A percentile compares a stretch with the other conserved stretches of the same genome.
These are phyloP conservation scores for Clonostachys chloroleuca DNA, from an alignment of 2,329 filamentous ascomycete species.

Conservation along the genomic window DNA sequence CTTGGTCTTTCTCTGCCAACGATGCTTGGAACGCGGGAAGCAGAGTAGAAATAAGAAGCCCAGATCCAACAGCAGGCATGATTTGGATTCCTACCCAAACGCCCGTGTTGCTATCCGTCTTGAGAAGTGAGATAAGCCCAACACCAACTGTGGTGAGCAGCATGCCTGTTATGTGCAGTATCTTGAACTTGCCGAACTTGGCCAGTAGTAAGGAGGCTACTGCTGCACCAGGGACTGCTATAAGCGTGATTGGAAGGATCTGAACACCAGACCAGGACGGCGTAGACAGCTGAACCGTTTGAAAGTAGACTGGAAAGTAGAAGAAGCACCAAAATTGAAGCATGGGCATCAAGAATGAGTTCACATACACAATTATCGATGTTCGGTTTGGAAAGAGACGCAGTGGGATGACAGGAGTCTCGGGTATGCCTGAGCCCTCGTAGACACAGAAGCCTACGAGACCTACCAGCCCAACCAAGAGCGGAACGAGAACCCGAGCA, in stretches of 20 bases:
- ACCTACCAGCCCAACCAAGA: slow-evolving; percentile 30
- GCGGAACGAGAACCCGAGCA: slow-evolving; percentile 12
- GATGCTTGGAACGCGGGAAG: slow-evolving; percentile 36
- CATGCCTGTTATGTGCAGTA: slow-evolving; percentile 27
- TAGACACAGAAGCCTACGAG: slow-evolving; percentile 18
- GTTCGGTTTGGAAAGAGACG: slow-evolving; percentile 13
- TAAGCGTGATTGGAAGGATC: slow-evolving; percentile 21
- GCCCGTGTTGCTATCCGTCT: slow-evolving; percentile 17
- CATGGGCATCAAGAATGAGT: slow-evolving; percentile 13
- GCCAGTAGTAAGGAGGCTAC: slow-evolving; percentile 19
- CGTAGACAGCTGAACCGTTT: slow-evolving; percentile 25
- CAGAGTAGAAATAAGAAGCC: slow-evolving; percentile 33
- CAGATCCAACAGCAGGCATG: slow-evolving; percentile 30
- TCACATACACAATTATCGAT: slow-evolving; percentile 12
- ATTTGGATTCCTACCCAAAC: slow-evolving; percentile 34
- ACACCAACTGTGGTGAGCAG: slow-evolving; percentile 28
- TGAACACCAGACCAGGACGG: slow-evolving; percentile 24
- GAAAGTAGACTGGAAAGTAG: slow-evolving; percentile 42
- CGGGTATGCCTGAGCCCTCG: slow-evolving; percentile 11
- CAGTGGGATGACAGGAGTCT: slow-evolving; percentile 13
- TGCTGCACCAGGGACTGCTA: slow-evolving; percentile 18
- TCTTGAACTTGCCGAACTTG: slow-evolving; percentile 22
- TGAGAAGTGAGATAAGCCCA: slow-evolving; percentile 33
- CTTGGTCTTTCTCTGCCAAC: slow-evolving; percentile 24
- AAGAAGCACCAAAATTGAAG: slow-evolving; percentile 27